Conservation (phyloP, 1,139 yeast genomes). For the Saccharomyces hybrid region DNA sequence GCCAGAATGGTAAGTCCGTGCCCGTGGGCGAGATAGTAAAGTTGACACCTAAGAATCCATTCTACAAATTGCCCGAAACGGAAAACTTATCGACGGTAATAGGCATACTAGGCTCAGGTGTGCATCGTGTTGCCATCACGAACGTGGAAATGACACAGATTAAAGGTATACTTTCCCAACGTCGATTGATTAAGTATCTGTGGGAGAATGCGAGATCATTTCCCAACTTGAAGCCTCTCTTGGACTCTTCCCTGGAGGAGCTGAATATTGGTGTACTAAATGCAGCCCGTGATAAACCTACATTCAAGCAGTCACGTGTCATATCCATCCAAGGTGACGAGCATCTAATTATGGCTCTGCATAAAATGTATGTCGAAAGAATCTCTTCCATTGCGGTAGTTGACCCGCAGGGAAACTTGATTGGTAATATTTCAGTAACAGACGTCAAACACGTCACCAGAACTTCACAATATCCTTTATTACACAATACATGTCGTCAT, state of each 20-base stretch:
- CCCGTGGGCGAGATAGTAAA: constrained; percentile 34
- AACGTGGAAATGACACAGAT: constrained; percentile 42
- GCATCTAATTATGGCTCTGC: constrained; percentile 72
- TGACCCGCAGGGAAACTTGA: constrained; percentile 60
- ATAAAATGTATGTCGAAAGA: constrained; percentile 72
- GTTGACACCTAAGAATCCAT: constrained; percentile 81
- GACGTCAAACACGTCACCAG: constrained; percentile 82
- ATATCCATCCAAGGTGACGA: constrained; percentile 80
- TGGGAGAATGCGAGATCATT: constrained; percentile 92
- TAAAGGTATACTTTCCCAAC: constrained; percentile 80
- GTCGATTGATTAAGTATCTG: constrained; percentile 70
- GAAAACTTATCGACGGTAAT: constrained; percentile 68
- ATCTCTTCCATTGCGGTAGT: constrained; percentile 91
- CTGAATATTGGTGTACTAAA: constrained; percentile 29
- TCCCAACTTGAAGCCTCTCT: constrained; percentile 66
- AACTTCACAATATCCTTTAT: constrained; percentile 70
- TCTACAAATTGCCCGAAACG: constrained; percentile 61
- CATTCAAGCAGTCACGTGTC: constrained; percentile 37
- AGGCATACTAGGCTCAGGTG: constrained; percentile 84
- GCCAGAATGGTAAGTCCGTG: constrained; percentile 12
- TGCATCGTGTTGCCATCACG: constrained; percentile 83
- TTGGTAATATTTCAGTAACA: constrained; percentile 89
- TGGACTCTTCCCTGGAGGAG: constrained; percentile 45
- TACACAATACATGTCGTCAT: constrained; percentile 74
- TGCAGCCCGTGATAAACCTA: constrained; percentile 15